These are phyloP conservation scores for Phyllosticta capitalensis DNA, from an alignment of 2,329 filamentous ascomycete species.

Conservation along the genomic window DNA sequence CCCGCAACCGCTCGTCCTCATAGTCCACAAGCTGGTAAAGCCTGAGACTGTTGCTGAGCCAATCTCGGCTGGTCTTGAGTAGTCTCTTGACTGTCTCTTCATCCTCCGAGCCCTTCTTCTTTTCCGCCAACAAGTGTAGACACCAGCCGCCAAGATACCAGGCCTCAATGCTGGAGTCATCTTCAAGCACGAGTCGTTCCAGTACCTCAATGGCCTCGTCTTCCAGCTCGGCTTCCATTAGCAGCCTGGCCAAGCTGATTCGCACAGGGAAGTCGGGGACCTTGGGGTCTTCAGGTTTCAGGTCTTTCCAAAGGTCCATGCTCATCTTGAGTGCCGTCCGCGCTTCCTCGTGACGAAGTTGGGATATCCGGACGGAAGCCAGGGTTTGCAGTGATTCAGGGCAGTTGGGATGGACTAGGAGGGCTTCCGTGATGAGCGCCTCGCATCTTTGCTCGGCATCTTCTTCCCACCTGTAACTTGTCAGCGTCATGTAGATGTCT, in stretches of 20 bases:
- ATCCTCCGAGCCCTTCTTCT: constrained; percentile 41
- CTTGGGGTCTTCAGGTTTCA: constrained; percentile 59
- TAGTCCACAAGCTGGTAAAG: constrained; percentile 75
- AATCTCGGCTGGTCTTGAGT: constrained; percentile 67
- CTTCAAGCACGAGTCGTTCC: constrained; percentile 73
- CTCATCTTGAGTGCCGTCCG: constrained; percentile 68
- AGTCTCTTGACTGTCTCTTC: constrained; percentile 47
- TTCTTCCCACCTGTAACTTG: constrained; percentile 54
- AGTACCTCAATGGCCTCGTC: constrained; percentile 76
- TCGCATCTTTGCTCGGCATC: constrained; percentile 88
- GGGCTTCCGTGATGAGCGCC: constrained; percentile 78
- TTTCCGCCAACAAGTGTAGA: constrained; percentile 67
- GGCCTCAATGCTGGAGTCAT: constrained; percentile 88
- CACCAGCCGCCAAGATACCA: constrained; percentile 98
- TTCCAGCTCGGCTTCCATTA: constrained; percentile 87
- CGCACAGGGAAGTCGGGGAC: constrained; percentile 81
- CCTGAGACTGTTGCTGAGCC: constrained; percentile 71
- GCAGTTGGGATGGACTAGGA: constrained; percentile 69
- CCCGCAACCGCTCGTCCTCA: constrained; percentile 68
- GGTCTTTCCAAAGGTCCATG: constrained; percentile 71
- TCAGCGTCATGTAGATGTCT: neutral
- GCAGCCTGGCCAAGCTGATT: constrained; percentile 70
- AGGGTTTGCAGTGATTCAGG: constrained; percentile 93
- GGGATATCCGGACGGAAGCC: constrained; percentile 87
- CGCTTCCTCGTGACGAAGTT: constrained; percentile 70